phyloP scores from a whole-genome alignment of 176 grass and related monocot genomes.

The Eleusine coracana region DNA sequence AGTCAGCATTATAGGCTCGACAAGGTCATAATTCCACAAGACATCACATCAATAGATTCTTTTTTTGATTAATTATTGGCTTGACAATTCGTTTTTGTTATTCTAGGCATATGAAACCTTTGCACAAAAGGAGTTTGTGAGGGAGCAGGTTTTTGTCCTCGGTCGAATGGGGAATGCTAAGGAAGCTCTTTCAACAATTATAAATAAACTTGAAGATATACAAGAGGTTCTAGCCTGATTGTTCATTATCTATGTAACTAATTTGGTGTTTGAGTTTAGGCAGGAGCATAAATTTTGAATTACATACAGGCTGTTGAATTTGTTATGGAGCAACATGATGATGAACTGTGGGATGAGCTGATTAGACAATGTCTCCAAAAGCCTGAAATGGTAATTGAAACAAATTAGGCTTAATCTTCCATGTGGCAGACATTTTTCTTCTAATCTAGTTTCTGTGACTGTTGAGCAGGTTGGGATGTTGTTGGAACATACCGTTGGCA shows the following conservation, averaged over 20 bases:
- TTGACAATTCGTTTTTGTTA: slow-evolving; percentile 27
- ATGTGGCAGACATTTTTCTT: slow-evolving; percentile 3
- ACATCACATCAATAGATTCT: background rate
- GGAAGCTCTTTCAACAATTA: slow-evolving; percentile 86
- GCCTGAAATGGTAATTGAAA: slow-evolving; percentile 84
- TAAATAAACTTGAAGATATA: slow-evolving; percentile 94
- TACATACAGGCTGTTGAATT: slow-evolving; percentile 90
- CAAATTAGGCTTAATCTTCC: slow-evolving; percentile 26
- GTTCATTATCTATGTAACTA: slow-evolving; percentile 12
- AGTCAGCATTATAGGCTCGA: slow-evolving; percentile 95
- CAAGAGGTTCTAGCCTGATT: slow-evolving; percentile 62
- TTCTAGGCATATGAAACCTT: slow-evolving; percentile 94
- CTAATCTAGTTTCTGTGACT: slow-evolving; percentile 22
- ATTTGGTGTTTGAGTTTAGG: background rate
- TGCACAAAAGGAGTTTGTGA: slow-evolving; percentile 70
- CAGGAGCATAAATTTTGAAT: slow-evolving; percentile 35
- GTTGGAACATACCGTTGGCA: slow-evolving; percentile 96
- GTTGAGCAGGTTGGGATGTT: slow-evolving; percentile 90
- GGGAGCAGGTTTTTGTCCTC: slow-evolving; percentile 89
- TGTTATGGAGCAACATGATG: slow-evolving; percentile 89
- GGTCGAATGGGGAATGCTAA: slow-evolving; percentile 99
- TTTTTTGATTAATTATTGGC: slow-evolving; percentile 26
- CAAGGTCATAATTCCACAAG: slow-evolving; percentile 55
- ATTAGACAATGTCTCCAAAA: slow-evolving; percentile 87
- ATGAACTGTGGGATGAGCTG: slow-evolving; percentile 95